Evolutionary conservation across 2,329 filamentous ascomycete species (phyloP), one percentile per base, ranked within the genome.

Genomic region (Xylaria sp.): DNA sequence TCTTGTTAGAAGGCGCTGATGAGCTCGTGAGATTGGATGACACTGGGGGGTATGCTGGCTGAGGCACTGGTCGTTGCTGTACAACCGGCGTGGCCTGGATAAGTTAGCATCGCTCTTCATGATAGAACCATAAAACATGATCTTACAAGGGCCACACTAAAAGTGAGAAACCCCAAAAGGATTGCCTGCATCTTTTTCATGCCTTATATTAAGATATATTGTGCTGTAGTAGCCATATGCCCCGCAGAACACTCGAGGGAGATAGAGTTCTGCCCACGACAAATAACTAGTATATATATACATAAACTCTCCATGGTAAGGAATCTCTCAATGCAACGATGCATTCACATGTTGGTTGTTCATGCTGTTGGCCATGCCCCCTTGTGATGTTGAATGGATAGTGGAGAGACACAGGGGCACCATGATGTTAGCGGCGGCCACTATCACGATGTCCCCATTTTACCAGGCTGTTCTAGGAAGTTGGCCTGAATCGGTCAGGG

Each of bases 391-490:
- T 45, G 39, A 52, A 30, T 55, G 30, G 36, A n/a, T 55, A 65
- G 65, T 68, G 65, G 68, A 68, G 61, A 68, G 65, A 62, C 57
- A 66, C 20, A 50, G 20, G 32, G 56, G n/a, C 18, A 57, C 46
- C 53, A 10, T 30, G 57, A 65, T 62, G 60, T 50, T 58, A 50
- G 52, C 68, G 48, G 59, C 28, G 39, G 63, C 63, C 28, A 55
- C 48, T 53, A 57, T 70, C 66, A 69, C 56, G 66, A 64, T 66
- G 56, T 57, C 50, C 50, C 63, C 66, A 65, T 65, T 23, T 39
- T 39, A 32, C 66, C 66, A 67, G 41, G 52, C 66, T 68, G 43
- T 56, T 58, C 60, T 69, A 66, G 69, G 66, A 62, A 70, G 69
- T 30, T 70, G 32, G 59, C 55, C 43, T 63, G 65, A 68, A 34